Base-by-base conservation (phyloP, 495 filamentous ascomycete species). In the Polyplosphaeria fusca region DNA sequence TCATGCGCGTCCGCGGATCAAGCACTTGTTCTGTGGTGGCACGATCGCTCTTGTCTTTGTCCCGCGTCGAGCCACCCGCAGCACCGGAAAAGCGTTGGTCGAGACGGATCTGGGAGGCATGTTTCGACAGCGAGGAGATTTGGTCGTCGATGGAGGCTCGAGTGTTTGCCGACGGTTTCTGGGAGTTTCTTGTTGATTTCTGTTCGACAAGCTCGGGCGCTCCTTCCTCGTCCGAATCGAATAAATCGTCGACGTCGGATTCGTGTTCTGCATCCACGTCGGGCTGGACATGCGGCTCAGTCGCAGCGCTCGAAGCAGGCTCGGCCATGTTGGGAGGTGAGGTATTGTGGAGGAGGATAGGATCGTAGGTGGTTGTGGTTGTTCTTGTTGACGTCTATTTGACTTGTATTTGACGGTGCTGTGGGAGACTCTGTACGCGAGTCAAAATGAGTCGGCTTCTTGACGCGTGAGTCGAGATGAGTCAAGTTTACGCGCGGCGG, bases 11-110 rank as follows among this genome's bases (percentile, higher is more conserved):
- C 23, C 89, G 82, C 28, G 90, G 88, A 72, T 98, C 93, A 58
- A 98, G 75, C 27, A 97, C 93, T 67, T 95, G 87, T 69, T 97
- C 93, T 58, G 78, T 88, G 3, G 93, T 98, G 47, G 93, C 93
- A 49, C 93, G 84, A 67, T 97, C 91, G 55, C 86, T 84, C 73
- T 89, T 92, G 72, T 98, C 93, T 65, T 84, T 82, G 14, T 72
- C 58, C 42, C 40, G 32, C 12, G 16, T n/a, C 9, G 30, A 35
- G n/a, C 47, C 54, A 40, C 79, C 81, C 44, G 76, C 76, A 16
- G 81, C 50, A 2, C 81, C 79, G 2, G 80, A 76, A 52, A 82
- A 77, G 16, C 76, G 65, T 66, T 85, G 81, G 68, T 92, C 85
- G 12, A 97, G 79, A 60, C 85, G 85, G 57, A 98, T 88, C 75